Evolutionary conservation across 2,329 filamentous ascomycete species (phyloP), one percentile per base, ranked within the genome.

Genomic region (Fusarium sulawesiense): DNA sequence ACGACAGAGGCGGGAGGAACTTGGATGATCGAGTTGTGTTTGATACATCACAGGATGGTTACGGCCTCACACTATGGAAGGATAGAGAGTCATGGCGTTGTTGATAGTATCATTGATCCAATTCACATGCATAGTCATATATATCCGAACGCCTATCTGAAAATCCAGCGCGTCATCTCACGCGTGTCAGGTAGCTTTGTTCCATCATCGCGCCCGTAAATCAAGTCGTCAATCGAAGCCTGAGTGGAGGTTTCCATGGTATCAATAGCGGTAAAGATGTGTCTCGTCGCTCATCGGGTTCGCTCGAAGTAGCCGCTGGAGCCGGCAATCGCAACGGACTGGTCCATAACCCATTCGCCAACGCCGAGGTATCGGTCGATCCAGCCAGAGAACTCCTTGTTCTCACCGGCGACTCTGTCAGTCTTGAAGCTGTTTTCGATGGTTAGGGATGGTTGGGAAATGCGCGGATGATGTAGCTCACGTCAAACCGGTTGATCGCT

Each of bases 281-380:
- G 48, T 50, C 40, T 27, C 47, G 40, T 30, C 45, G 56, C 47
- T 75, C 84, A 97, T 84, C 94, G 89, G 80, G 89, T 94, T 77
- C 96, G 89, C 84, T 98, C 94, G 80, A 99, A 99, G 83, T 90
- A 99, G 64, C 91, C 88, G 78, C 93, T 97, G 50, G 92, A 91
- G 44, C 93, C 92, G 79, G 97, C 93, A 60, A 98, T 88, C 42
- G 94, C 94, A 32, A 98, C 93, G 30, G 94, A 97, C 84, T 97
- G 92, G 81, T 99, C 96, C 94, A 99, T 97, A 71, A 98, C 92
- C 89, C 94, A 97, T 84, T 99, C 96, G 75, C 96, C 96, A 20
- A 98, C 91, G 68, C 93, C 93, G 45, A 98, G 89, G 80, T 98
- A 98, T 79, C 92, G 95, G 77, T 95, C 92, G 73, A 98, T 89